Evolutionary conservation across 331 rosid species (phyloP), one percentile per base, ranked within the genome.

Genomic region (Malus hybrid): DNA sequence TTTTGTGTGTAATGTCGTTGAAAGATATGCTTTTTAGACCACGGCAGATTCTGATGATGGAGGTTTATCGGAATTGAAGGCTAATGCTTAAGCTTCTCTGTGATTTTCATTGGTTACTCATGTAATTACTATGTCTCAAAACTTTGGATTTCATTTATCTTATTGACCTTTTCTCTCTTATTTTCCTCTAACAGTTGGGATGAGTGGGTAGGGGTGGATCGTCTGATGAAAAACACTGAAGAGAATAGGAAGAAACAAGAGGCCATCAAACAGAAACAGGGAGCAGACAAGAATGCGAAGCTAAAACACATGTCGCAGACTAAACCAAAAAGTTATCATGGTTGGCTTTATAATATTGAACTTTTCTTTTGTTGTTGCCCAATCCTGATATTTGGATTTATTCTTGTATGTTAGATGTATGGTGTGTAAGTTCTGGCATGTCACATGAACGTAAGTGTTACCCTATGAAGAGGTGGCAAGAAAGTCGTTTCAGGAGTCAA

Each of bases 191-290:
- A 81, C 90, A 93, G 98, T 11, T 93, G 98, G 98, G 98, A 93
- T 83, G 98, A 93, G 80, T 93, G 98, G 98, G 90, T 84, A 57
- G 80, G 62, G 42, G 10, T 76, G 69, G 96, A 89, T 69, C 89
- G 89, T 16, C 81, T 93, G 85, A 62, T 85, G 96, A 87, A 89
- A 80, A 54, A 76, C 75, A 88, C 91, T 0, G 86, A 84, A 64
- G 92, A 91, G 67, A 93, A 87, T 79, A 71, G 83, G 85, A 78
- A 42, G 82, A 64, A 75, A 36, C 90, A 88, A 55, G 73, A 34
- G 59, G 86, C 71, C 31, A 69, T 78, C 67, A 70, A 65, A 15
- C 75, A 71, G 78, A 75, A 84, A 56, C 78, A n/a, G 31, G 86
- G 80, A 56, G 69, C 42, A 70, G 92, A 86, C 71, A 93, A 91